Conservation (phyloP, 2,329 filamentous ascomycete species). For the Xylariaceae sp. region DNA sequence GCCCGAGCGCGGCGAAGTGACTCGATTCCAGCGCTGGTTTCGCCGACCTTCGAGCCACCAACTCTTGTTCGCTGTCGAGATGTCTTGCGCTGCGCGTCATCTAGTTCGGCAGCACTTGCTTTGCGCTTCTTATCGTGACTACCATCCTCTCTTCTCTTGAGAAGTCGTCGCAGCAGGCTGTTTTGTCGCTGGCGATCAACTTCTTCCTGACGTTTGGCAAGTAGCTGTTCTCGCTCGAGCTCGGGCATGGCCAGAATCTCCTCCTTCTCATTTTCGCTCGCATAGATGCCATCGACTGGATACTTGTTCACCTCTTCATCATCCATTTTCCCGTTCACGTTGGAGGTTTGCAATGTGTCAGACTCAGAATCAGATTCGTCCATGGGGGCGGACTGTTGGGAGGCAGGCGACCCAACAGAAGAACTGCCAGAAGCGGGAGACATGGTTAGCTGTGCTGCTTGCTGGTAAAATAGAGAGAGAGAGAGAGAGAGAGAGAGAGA, state of each 20-base stretch:
- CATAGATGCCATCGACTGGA: constrained; percentile 86
- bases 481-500: neutral
- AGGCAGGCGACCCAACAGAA: constrained; percentile 70
- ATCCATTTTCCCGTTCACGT: constrained; percentile 38
- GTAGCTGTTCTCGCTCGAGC: constrained; percentile 85
- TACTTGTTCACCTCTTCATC: constrained; percentile 65
- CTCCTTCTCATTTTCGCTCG: constrained; percentile 71
- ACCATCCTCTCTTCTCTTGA: constrained; percentile 67
- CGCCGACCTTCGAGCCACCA: constrained; percentile 67
- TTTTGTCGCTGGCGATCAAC: constrained; percentile 83
- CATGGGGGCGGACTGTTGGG: constrained; percentile 83
- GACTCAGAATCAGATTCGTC: constrained; percentile 84
- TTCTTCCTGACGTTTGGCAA: constrained; percentile 84
- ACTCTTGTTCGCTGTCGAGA: constrained; percentile 71
- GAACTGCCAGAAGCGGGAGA: constrained; percentile 54
- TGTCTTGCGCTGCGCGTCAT: constrained; percentile 75
- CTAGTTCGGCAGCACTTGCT: constrained; percentile 75
- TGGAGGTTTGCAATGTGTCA: constrained; percentile 53
- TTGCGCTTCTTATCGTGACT: constrained; percentile 75
- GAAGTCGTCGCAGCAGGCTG: constrained; percentile 75
- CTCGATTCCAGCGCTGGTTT: constrained; percentile 75
- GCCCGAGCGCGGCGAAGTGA: constrained; percentile 62
- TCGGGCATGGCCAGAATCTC: constrained; percentile 86
- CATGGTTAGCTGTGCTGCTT: constrained; percentile 14
- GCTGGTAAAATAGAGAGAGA: neutral